Evolutionary conservation across 2,329 filamentous ascomycete species (phyloP).

Genomic region (Tolypocladium sp.): DNA sequence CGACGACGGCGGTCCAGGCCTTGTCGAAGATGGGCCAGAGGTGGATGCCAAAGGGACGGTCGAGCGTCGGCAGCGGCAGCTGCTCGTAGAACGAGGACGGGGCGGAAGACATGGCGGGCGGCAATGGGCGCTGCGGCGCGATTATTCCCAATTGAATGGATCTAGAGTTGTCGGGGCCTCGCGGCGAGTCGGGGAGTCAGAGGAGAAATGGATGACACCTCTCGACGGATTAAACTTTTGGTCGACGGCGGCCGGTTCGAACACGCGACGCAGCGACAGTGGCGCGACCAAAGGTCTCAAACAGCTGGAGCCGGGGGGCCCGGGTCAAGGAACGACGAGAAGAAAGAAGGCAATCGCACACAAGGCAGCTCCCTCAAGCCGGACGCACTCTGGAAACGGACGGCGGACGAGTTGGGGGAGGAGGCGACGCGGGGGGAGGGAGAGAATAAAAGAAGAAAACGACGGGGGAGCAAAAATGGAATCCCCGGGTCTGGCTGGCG

Average conservation of each 20-base stretch:
- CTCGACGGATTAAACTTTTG: background rate
- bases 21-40: constrained; percentile 95
- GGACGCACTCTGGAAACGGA: constrained; percentile 4
- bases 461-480: constrained; percentile 4
- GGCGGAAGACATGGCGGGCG: constrained; percentile 24
- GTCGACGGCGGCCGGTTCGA: background rate
- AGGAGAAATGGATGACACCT: background rate
- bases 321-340: constrained; percentile 2
- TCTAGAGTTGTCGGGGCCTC: background rate
- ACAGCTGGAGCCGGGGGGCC: background rate
- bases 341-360: constrained; percentile 5
- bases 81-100: constrained; percentile 41
- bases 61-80: constrained; percentile 68
- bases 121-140: background rate
- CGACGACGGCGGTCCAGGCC: constrained; percentile 64
- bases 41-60: constrained; percentile 82
- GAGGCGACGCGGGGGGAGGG: constrained; percentile 11
- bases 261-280: constrained; percentile 1
- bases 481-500: background rate
- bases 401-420: background rate
- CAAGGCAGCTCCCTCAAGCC: constrained; percentile 13
- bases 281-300: background rate
- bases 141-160: background rate
- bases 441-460: constrained; percentile 11
- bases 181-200: background rate